These are phyloP conservation scores for Lactifluus subvellereus DNA, from an alignment of 768 basidiomycete species.

Conservation along the genomic window DNA sequence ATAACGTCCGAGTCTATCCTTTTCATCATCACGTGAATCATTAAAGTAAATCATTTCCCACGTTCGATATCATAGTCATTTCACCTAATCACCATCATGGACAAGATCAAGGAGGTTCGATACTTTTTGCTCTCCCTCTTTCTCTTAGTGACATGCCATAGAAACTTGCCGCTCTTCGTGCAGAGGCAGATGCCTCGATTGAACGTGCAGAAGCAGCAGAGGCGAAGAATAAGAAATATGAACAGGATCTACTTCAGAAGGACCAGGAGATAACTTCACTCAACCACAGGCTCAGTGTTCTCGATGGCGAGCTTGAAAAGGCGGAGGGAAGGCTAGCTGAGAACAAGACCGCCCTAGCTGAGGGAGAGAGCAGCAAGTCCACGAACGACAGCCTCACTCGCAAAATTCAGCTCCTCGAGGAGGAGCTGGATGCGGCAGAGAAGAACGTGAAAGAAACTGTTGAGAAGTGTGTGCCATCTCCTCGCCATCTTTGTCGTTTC, in stretches of 20 bases:
- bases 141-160: slow-evolving; percentile 27
- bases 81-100: slow-evolving; percentile 32
- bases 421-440: slow-evolving; percentile 92
- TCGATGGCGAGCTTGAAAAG: slow-evolving; percentile 67
- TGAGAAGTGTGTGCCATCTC: slow-evolving; percentile 71
- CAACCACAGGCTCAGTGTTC: slow-evolving; percentile 55
- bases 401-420: slow-evolving; percentile 89
- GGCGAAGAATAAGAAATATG: slow-evolving; percentile 67
- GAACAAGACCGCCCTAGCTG: slow-evolving; percentile 57
- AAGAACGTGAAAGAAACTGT: slow-evolving; percentile 95
- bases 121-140: not conserved
- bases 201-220: slow-evolving; percentile 86
- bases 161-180: slow-evolving; percentile 74
- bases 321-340: slow-evolving; percentile 59
- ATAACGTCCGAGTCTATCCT: not conserved
- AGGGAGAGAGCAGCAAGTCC: slow-evolving; percentile 63
- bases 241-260: slow-evolving; percentile 67
- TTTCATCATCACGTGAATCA: slow-evolving; percentile 14
- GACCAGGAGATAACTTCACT: slow-evolving; percentile 87
- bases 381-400: slow-evolving; percentile 68
- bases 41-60: slow-evolving; percentile 14
- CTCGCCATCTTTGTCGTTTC: not conserved
- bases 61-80: not conserved
- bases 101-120: slow-evolving; percentile 44
- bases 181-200: slow-evolving; percentile 78